Evolutionary conservation across 176 grass and related monocot genomes (phyloP).

Genomic region (Eleusine coracana): DNA sequence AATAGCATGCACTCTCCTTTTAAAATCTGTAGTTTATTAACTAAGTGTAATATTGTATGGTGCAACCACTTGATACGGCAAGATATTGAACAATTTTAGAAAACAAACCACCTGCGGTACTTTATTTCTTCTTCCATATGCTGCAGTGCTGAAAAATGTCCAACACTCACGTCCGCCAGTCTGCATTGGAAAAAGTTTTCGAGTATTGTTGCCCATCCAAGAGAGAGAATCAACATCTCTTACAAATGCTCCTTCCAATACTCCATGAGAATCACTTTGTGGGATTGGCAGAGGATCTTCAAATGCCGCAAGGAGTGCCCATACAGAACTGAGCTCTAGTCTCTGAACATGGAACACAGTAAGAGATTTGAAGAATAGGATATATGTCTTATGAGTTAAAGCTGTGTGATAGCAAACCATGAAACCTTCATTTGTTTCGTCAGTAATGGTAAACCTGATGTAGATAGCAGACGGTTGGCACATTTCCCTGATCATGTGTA

Average conservation of each 20-base stretch:
- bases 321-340: slow-evolving; percentile 83
- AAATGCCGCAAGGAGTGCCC: slow-evolving; percentile 94
- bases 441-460: slow-evolving; percentile 80
- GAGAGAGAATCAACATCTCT: slow-evolving; percentile 83
- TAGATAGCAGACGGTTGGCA: slow-evolving; percentile 81
- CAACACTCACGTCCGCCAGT: slow-evolving; percentile 66
- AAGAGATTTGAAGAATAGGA: slow-evolving; percentile 16
- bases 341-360: slow-evolving; percentile 58
- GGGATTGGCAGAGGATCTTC: slow-evolving; percentile 76
- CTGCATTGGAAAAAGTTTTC: slow-evolving; percentile 65
- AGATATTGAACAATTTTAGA: slow-evolving; percentile 24
- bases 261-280: slow-evolving; percentile 19
- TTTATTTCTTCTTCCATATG: slow-evolving; percentile 89
- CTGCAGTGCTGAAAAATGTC: slow-evolving; percentile 91
- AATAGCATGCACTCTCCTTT: slow-evolving; percentile 10
- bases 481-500: slow-evolving; percentile 75
- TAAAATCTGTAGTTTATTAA: background rate
- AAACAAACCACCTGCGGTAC: slow-evolving; percentile 78
- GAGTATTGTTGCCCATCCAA: slow-evolving; percentile 95
- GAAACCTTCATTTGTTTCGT: slow-evolving; percentile 97
- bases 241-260: slow-evolving; percentile 92
- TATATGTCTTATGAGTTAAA: slow-evolving; percentile 12
- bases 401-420: background rate
- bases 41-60: background rate
- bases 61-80: background rate